Conservation (phyloP, 2,329 filamentous ascomycete species). For the Aureobasidium pullulans region DNA sequence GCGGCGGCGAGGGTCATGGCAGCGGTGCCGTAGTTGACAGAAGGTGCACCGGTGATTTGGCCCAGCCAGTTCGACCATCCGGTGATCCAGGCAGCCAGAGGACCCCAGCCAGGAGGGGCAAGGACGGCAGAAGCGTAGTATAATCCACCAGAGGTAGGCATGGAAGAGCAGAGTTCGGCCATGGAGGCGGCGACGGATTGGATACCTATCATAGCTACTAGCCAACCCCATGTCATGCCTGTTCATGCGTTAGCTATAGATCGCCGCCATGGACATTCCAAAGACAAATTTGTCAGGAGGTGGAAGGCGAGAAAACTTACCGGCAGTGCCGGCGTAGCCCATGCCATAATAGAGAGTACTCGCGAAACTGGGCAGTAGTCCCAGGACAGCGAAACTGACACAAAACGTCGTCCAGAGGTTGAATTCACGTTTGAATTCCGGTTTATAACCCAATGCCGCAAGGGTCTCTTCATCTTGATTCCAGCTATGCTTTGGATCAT, state of each 20-base stretch:
- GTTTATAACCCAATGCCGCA: constrained; percentile 55
- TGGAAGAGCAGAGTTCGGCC: constrained; percentile 61
- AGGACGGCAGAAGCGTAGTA: constrained; percentile 69
- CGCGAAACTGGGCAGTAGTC: constrained; percentile 63
- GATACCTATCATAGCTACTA: constrained; percentile 65
- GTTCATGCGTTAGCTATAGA: background rate
- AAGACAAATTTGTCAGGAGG: background rate
- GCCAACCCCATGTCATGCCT: constrained; percentile 53
- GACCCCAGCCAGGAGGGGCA: constrained; percentile 58
- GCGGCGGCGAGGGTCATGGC: constrained; percentile 65
- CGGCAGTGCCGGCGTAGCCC: constrained; percentile 39
- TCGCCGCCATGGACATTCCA: background rate
- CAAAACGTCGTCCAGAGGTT: constrained; percentile 68
- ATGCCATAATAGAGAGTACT: constrained; percentile 65
- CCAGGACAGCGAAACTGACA: constrained; percentile 65
- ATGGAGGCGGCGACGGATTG: constrained; percentile 58
- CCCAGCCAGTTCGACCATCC: constrained; percentile 65
- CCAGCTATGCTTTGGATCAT: constrained; percentile 38
- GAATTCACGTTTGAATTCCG: constrained; percentile 63
- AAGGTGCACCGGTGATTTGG: constrained; percentile 60
- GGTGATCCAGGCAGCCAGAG: constrained; percentile 60
- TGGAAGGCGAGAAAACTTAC: constrained; percentile 47
- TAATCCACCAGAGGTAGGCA: constrained; percentile 64
- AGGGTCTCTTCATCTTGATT: constrained; percentile 53
- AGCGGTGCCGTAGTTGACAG: constrained; percentile 58